Evolutionary conservation across 2,329 filamentous ascomycete species (phyloP).

Genomic region (Rutstroemia sp.): DNA sequence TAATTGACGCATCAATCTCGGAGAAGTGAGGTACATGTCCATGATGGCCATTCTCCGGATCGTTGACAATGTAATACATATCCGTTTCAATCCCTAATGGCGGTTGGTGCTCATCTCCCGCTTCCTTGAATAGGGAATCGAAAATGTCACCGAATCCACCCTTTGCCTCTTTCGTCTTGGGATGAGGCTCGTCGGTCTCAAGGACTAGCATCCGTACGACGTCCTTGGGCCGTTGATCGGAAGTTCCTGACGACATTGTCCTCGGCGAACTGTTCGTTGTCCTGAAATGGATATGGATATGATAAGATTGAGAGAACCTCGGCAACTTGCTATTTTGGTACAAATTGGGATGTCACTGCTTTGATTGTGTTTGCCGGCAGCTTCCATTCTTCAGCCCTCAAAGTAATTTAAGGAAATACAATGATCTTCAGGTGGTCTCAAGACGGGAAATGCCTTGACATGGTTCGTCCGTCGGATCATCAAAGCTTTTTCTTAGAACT

Average conservation of each 20-base stretch:
- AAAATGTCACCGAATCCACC: constrained; percentile 49
- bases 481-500: too few species aligned
- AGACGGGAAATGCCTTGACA: too few species aligned
- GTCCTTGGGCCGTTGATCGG: not conserved
- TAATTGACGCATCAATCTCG: constrained; percentile 38
- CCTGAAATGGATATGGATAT: not conserved
- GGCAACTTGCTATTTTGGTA: too few species aligned
- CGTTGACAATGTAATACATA: constrained; percentile 45
- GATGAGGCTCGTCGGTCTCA: constrained; percentile 50
- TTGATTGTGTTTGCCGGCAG: too few species aligned
- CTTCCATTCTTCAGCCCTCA: too few species aligned
- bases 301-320: too few species aligned
- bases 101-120: constrained; percentile 45
- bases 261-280: not conserved
- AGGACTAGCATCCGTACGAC: constrained; percentile 41
- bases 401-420: too few species aligned
- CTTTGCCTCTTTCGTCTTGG: constrained; percentile 39
- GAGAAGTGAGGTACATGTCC: not conserved
- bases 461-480: too few species aligned
- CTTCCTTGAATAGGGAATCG: constrained; percentile 41
- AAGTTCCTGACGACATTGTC: not conserved
- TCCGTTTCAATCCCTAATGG: constrained; percentile 46
- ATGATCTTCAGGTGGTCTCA: too few species aligned
- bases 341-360: too few species aligned
- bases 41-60: not conserved